Conservation (phyloP, 2,329 filamentous ascomycete genomes). For the Passalora sequoiae region DNA sequence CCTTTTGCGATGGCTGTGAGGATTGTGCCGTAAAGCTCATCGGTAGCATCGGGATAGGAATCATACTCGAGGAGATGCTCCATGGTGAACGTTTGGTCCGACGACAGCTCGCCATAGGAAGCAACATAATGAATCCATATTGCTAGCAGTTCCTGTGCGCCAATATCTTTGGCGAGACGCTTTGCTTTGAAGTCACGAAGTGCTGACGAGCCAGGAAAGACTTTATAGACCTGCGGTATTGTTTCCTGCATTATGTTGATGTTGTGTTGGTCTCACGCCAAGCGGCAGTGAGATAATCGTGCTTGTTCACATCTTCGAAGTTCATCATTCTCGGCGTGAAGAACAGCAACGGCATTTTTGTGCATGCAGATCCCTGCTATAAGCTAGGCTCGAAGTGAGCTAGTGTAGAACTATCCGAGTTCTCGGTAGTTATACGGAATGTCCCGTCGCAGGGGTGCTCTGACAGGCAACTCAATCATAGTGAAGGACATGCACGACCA, state of each 20-base stretch:
- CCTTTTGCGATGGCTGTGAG: constrained; percentile 47
- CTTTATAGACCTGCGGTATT: constrained; percentile 34
- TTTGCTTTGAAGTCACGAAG: constrained; percentile 49
- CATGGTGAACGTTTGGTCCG: constrained; percentile 48
- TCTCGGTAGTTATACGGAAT: too few relatives aligned
- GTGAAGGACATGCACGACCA: too few relatives aligned
- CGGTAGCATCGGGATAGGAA: constrained; percentile 44
- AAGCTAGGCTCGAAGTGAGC: too few relatives aligned
- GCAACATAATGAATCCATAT: constrained; percentile 50
- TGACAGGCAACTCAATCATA: too few relatives aligned
- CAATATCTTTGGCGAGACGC: constrained; percentile 43
- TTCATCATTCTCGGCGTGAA: too few relatives aligned
- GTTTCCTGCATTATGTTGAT: constrained; percentile 11
- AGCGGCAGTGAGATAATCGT: constrained; percentile 11
- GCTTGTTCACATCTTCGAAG: constrained; percentile 1
- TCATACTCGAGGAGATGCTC: constrained; percentile 59
- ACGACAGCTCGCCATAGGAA: constrained; percentile 37
- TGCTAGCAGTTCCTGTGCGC: constrained; percentile 45
- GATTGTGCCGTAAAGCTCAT: constrained; percentile 42
- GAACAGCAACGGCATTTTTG: too few relatives aligned
- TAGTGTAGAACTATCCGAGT: too few relatives aligned
- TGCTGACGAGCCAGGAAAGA: constrained; percentile 51
- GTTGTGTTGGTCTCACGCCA: constrained; percentile 11
- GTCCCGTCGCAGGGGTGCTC: too few relatives aligned
- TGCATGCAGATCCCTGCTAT: too few relatives aligned